Conservation (phyloP, 1,284 basidiomycete genomes). For the Ustilago lituana region DNA sequence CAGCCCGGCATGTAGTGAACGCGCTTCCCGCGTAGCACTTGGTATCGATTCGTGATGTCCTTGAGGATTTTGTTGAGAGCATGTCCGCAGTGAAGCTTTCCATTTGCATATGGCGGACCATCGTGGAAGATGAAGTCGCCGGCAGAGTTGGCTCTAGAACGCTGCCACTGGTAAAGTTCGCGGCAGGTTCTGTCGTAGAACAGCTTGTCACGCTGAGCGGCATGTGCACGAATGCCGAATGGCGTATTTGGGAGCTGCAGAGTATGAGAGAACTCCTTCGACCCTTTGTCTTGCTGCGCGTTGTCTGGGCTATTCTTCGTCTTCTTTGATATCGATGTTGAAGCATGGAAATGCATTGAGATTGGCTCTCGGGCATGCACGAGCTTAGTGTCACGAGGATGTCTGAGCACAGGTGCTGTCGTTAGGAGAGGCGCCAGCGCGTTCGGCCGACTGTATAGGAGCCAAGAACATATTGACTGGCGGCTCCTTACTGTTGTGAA, state of each 20-base stretch:
- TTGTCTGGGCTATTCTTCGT: not conserved
- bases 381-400: not conserved
- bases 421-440: too few relatives aligned
- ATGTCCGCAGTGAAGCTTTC: constrained; percentile 93
- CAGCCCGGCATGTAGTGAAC: constrained; percentile 96
- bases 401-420: too few relatives aligned
- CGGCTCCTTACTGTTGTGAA: not conserved
- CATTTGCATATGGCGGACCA: constrained; percentile 98
- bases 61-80: constrained; percentile 97
- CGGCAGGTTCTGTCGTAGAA: constrained; percentile 78
- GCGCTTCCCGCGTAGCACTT: constrained; percentile 79
- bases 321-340: constrained; percentile 8
- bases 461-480: not conserved
- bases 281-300: constrained; percentile 4
- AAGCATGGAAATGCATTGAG: constrained; percentile 4
- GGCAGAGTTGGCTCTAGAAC: not conserved
- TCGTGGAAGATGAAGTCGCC: constrained; percentile 84
- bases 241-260: constrained; percentile 83
- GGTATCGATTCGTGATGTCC: constrained; percentile 92
- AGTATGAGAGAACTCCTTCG: constrained; percentile 72
- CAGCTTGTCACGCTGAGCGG: constrained; percentile 74
- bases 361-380: not conserved
- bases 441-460: not conserved
- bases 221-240: constrained; percentile 81
- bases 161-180: constrained; percentile 85